phyloP scores from a whole-genome alignment of 2,329 filamentous ascomycete species.

The Podosphaera fusca region DNA sequence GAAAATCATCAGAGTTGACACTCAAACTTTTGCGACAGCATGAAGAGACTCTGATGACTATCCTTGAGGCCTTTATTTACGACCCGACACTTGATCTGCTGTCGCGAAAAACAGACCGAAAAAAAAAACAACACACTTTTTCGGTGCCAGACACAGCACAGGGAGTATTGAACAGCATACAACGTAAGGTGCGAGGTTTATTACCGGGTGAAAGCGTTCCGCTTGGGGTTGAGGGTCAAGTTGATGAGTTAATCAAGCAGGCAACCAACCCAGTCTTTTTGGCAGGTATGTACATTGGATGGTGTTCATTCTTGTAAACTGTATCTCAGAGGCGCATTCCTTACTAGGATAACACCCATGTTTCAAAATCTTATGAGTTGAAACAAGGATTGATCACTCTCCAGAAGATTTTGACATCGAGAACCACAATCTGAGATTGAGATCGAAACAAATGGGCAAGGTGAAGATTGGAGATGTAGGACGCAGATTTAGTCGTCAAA shows the following conservation, averaged over 20 bases:
- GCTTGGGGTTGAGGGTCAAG: slow-evolving; percentile 84
- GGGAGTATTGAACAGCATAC: slow-evolving; percentile 75
- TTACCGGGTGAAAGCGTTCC: slow-evolving; percentile 76
- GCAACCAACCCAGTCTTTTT: slow-evolving; percentile 62
- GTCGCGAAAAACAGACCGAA: slow-evolving; percentile 38
- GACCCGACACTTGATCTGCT: slow-evolving; percentile 90
- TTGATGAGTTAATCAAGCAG: slow-evolving; percentile 80
- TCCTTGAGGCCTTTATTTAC: slow-evolving; percentile 89
- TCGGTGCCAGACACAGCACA: slow-evolving; percentile 41
- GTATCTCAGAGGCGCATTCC: neutral
- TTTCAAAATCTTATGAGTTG: too few relatives aligned
- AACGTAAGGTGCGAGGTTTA: slow-evolving; percentile 64
- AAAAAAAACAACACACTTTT: slow-evolving; percentile 17
- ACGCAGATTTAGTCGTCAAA: too few relatives aligned
- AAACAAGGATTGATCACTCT: too few relatives aligned
- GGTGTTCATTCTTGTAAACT: slow-evolving; percentile 44
- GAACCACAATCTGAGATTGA: neutral
- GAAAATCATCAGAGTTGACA: slow-evolving; percentile 74
- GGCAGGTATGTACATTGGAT: slow-evolving; percentile 91
- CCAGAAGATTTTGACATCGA: neutral
- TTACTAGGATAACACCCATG: too few relatives aligned
- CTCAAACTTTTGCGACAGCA: slow-evolving; percentile 67
- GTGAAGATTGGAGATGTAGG: too few relatives aligned
- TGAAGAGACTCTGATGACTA: slow-evolving; percentile 90
- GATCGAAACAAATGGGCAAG: neutral